Evolutionary conservation across 192 early-diverging fungal genomes (phyloP), one percentile per base, ranked within the genome.

Genomic region (Backusella circina): DNA sequence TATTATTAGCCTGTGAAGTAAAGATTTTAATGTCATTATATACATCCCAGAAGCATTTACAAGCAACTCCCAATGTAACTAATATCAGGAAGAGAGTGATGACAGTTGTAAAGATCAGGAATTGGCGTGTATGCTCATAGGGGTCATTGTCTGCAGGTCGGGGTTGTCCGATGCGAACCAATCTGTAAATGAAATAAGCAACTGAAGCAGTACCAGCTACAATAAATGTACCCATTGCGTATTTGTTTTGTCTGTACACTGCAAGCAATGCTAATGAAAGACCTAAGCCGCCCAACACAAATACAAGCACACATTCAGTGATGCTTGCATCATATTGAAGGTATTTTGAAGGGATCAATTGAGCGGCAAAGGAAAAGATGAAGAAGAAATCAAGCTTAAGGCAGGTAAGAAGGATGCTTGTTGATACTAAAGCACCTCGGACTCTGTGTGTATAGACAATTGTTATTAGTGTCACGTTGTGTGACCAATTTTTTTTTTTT

Each of bases 341-440:
- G 2, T 70, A 35, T 30, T 70, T 54, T 2, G 85, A 84, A n/a
- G 85, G 85, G 21, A 86, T 82, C 13, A 86, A 51, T 71, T 86
- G 85, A 16, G 81, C 78, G 1, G 80, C 85, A 35, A 82, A 86
- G 3, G 82, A 72, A 31, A 81, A 77, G 9, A 84, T 61, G 69
- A 86, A 86, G 31, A 77, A 86, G 65, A 84, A 71, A 71, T 86
- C 82, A 21, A 86, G 71, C 51, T 86, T 86, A n/a, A 86, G 71
- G 7, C 84, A 67, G 5, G 85, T 86, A 37, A 83, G 54, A 15
- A 86, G 65, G 26, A 84, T 61, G 1, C 80, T 77, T 4, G 79
- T 64, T 8, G 39, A 39, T 21, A 82, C 70, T 37, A 82, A 71
- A 8, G 80, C 85, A 3, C 73, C 75, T 15, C 77, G 64, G 13